Base-by-base conservation (phyloP, 169 alveolate genomes). In the Babesia caballi region DNA sequence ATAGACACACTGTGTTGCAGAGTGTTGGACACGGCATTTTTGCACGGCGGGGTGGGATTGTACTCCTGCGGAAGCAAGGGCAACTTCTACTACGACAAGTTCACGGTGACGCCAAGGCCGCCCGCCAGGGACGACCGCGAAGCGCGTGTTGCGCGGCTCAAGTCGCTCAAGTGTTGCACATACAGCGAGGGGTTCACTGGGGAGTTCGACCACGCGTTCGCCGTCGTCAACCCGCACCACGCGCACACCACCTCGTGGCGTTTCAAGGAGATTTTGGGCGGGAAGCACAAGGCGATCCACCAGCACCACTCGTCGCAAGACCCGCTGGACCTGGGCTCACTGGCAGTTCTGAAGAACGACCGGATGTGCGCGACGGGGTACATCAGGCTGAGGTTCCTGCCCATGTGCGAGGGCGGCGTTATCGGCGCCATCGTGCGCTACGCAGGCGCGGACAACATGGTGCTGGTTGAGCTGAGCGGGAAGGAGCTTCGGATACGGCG, bases 11-110 rank as follows among this genome's bases (percentile, higher is more conserved):
- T 40, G 19, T 65, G 50, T 6, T 23, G 44, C 74, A 90, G 94
- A 40, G 92, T 90, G 23, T 66, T 92, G 61, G 97, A 93, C 82
- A 93, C 92, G 68, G 74, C 93, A 12, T 89, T 92, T 50, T 54
- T 90, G 63, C 85, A 92, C 51, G 97, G 97, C 19, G 80, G 92
- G 17, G 90, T 93, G 38, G 96, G 94, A 7, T 85, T 93, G 53
- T 93, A 91, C 67, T 84, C 95, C 12, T 88, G 90, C 51, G 95
- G 95, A 33, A 80, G 88, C 69, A 90, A 90, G 3, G 93, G 89
- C 28, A 93, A 94, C 27, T 89, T 91, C 21, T 91, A 88, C 75
- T 93, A 89, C 49, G 96, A 92, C 74, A 85, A 83, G 17, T 56
- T 93, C 32, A 65, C 70, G 27, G 75, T 93, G n/a, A 83, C 67